phyloP scores from a whole-genome alignment of 371 early-diverging fungal species.

The Mucor circinelloides region DNA sequence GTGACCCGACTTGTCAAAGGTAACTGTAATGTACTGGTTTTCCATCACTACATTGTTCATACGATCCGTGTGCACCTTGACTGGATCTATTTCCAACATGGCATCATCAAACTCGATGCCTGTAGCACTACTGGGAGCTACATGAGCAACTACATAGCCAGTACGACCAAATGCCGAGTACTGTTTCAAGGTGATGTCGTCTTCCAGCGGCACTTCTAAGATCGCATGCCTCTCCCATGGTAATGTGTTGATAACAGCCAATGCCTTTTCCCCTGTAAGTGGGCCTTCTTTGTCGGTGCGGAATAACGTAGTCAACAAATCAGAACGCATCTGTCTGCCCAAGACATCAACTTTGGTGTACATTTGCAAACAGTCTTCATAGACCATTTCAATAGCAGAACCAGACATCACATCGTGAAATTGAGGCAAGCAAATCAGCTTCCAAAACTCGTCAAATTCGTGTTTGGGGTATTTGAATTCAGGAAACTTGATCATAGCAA shows the following conservation, averaged over 20 bases:
- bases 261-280: conserved; percentile 18
- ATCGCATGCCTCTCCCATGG: conserved; percentile 78
- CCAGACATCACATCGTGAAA: conserved; percentile 96
- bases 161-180: conserved; percentile 53
- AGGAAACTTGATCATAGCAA: conserved; percentile 36
- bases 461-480: conserved; percentile 64
- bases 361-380: conserved; percentile 71
- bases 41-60: conserved; percentile 61
- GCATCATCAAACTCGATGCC: not conserved
- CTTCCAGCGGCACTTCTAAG: conserved; percentile 66
- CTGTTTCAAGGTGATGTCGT: conserved; percentile 49
- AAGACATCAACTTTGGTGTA: conserved; percentile 42
- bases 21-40: conserved; percentile 67
- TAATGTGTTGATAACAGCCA: conserved; percentile 80
- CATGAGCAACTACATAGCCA: conserved; percentile 50
- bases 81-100: conserved; percentile 23
- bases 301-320: conserved; percentile 20
- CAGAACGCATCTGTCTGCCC: conserved; percentile 41
- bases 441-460: conserved; percentile 82
- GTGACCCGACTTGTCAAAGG: conserved; percentile 73
- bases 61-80: conserved; percentile 37
- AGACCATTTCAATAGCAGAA: conserved; percentile 85
- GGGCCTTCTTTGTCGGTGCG: not conserved
- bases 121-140: conserved; percentile 12
- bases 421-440: conserved; percentile 61